Percentiles rank a stretch among this genome's conserved stretches.
Conservation (phyloP, 805 yeast species). For the Ogataea chonburiensis region DNA sequence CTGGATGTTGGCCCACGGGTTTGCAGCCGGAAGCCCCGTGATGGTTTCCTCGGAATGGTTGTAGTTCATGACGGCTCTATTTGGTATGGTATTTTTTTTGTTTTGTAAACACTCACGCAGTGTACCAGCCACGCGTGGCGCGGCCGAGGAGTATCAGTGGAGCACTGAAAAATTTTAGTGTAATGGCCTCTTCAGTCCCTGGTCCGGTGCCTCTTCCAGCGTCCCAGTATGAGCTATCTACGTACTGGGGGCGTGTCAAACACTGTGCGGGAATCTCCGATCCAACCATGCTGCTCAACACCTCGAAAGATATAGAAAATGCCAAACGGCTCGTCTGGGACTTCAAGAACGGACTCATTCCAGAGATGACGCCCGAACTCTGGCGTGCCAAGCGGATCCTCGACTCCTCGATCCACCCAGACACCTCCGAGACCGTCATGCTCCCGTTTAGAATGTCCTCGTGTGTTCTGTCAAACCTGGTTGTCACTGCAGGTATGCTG, state of each 20-base stretch:
- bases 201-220: conserved; percentile 80
- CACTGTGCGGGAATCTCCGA: conserved; percentile 93
- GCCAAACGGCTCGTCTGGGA: conserved; percentile 69
- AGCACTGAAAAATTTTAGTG: conserved; percentile 13
- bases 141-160: conserved; percentile 1
- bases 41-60: conserved; percentile 12
- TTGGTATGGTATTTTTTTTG: conserved; percentile 3
- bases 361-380: conserved; percentile 69
- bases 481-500: conserved; percentile 96
- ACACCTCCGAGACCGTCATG: conserved; percentile 88
- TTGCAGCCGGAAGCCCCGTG: conserved; percentile 7
- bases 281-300: conserved; percentile 82
- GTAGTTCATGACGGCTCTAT: conserved; percentile 3
- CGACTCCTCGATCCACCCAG: conserved; percentile 95
- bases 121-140: conserved; percentile 14
- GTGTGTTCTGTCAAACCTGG: conserved; percentile 88
- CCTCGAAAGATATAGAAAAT: conserved; percentile 55
- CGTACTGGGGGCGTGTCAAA: conserved; percentile 92
- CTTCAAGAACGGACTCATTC: conserved; percentile 66
- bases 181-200: conserved; percentile 85
- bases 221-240: conserved; percentile 72
- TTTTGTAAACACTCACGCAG: conserved; percentile 12
- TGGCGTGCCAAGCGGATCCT: conserved; percentile 87
- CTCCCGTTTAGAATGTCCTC: conserved; percentile 97
- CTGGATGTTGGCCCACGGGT: conserved; percentile 15